Percentiles rank a stretch among this genome's conserved stretches.
Conservation (phyloP, 1,284 basidiomycete genomes). For the Limonomyces culmigenus region DNA sequence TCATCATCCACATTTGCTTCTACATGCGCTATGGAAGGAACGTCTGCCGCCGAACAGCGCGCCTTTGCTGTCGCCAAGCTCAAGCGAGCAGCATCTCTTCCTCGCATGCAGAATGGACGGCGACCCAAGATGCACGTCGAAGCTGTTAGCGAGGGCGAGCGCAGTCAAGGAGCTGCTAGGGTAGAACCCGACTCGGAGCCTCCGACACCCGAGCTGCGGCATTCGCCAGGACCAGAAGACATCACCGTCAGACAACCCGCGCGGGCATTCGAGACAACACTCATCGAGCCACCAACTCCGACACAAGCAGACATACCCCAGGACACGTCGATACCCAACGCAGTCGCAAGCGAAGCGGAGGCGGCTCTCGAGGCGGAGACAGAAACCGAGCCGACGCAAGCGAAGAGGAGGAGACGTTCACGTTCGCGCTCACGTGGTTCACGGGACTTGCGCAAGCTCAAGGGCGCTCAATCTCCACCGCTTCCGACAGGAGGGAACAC, state of each 20-base stretch:
- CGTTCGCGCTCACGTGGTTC: conserved; percentile 62
- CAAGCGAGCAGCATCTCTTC: conserved; percentile 77
- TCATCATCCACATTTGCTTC: no score
- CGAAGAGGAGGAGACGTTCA: conserved; percentile 38
- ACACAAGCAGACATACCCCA: not conserved
- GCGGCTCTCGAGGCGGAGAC: conserved; percentile 5
- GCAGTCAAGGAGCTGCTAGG: conserved; percentile 19
- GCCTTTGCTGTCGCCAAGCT: conserved; percentile 78
- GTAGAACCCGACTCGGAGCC: not conserved
- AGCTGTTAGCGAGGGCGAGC: conserved; percentile 62
- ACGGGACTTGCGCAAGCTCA: conserved; percentile 50
- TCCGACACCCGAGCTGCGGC: not conserved
- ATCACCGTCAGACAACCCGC: not conserved
- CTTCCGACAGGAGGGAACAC: conserved; percentile 19
- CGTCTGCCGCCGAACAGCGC: conserved; percentile 29
- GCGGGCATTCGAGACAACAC: not conserved
- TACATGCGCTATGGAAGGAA: no score
- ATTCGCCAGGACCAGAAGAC: not conserved
- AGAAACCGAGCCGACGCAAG: conserved; percentile 10
- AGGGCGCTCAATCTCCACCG: conserved; percentile 21
- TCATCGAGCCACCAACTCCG: not conserved
- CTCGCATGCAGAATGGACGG: conserved; percentile 74
- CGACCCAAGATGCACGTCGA: conserved; percentile 71
- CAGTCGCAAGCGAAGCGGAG: conserved; percentile 6
- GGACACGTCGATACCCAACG: not conserved